Percentiles rank a stretch among this genome's conserved stretches.
These are phyloP conservation scores for Citeromyces matritensis DNA, from an alignment of 805 yeast genomes.

Conservation along the genomic window DNA sequence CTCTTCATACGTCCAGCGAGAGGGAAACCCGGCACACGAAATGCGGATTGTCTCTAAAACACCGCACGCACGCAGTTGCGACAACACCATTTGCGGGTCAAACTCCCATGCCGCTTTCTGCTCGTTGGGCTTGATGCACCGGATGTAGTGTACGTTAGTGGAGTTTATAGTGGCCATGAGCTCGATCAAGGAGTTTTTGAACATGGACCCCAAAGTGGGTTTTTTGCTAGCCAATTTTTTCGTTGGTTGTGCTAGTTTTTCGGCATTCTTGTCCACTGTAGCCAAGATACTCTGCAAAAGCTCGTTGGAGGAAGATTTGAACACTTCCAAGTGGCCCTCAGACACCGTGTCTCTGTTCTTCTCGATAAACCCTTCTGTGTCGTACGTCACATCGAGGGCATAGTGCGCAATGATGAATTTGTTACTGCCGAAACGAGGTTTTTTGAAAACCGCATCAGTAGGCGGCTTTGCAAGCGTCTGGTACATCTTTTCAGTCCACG, in stretches of 20 bases:
- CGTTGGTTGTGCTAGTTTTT: slow-evolving; percentile 21
- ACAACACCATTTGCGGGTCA: slow-evolving; percentile 87
- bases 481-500: slow-evolving; percentile 85
- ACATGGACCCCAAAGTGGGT: slow-evolving; percentile 91
- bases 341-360: slow-evolving; percentile 96
- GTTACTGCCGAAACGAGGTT: slow-evolving; percentile 87
- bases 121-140: slow-evolving; percentile 96
- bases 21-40: slow-evolving; percentile 96
- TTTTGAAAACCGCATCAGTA: slow-evolving; percentile 63
- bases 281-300: slow-evolving; percentile 51
- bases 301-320: slow-evolving; percentile 52
- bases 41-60: slow-evolving; percentile 92
- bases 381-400: slow-evolving; percentile 88
- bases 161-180: slow-evolving; percentile 87
- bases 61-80: slow-evolving; percentile 97
- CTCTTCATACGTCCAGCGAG: slow-evolving; percentile 89
- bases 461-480: slow-evolving; percentile 73
- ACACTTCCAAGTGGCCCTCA: slow-evolving; percentile 83
- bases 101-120: slow-evolving; percentile 92
- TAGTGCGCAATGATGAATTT: slow-evolving; percentile 86
- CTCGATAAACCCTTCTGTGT: slow-evolving; percentile 88
- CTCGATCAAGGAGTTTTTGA: slow-evolving; percentile 83
- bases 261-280: slow-evolving; percentile 44
- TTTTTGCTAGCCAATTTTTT: slow-evolving; percentile 35
- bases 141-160: slow-evolving; percentile 90